Evolutionary conservation across 75 land plant species (phyloP), one percentile per base, ranked within the genome.

Genomic region (Adiantum capillusveneris): DNA sequence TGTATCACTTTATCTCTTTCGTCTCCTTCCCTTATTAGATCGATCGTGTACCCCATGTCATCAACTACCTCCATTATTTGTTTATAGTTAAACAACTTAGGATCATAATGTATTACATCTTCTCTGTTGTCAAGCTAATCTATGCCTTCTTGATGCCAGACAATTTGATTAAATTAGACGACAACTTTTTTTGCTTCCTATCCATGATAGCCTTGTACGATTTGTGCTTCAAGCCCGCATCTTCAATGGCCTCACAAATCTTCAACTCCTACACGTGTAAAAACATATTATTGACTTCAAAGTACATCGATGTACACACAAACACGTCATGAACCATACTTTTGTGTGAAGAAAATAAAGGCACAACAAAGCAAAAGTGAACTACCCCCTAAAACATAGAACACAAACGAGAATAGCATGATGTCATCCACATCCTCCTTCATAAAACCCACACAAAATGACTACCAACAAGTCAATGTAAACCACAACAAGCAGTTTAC

Each of bases 61-160:
- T 76, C 80, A 12, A 92, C 51, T 13, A 72, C 65, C 48, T 65
- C 59, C 45, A 81, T 58, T 1, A 92, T 64, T 27, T 67, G 79
- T 13, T 52, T 58, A 41, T 61, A 57, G 39, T 63, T 65, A 24
- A 81, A 71, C 14, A 78, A 2, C 13, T 49, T 72, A 22, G 87
- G 82, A 56, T 92, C 85, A 78, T 80, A 83, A 25, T 80, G 87
- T 7, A 92, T 57, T 59, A 81, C 87, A 34, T 86, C 89, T 72
- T 88, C 88, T 88, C 96, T 29, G 93, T 78, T 24, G 90, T 81
- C 19, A 92, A 79, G 14, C 84, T 84, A 53, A 92, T 91, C 11
- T 64, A 72, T 50, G 90, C 98, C 51, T 76, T 81, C 37, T 85
- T 83, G 24, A 92, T 87, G 49, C 98, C 98, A 59, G 64, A 65